These are phyloP conservation scores for Lunularia cruciata DNA, from an alignment of 225 moss, liverwort and hornwort genomes.

Conservation along the genomic window DNA sequence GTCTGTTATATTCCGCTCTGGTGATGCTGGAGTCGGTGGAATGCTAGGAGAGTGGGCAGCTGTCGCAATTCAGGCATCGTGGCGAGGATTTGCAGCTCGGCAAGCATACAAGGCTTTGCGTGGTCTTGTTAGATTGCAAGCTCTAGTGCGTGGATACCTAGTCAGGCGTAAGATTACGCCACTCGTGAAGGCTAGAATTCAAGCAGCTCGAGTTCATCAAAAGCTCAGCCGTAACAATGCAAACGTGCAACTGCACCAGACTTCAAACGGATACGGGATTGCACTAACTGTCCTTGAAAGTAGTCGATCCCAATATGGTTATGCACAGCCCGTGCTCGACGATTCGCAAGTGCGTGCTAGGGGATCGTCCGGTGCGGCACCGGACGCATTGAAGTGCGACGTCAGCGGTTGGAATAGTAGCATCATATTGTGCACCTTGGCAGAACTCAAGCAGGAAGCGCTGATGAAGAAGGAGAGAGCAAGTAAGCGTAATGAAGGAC, in stretches of 20 bases:
- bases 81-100: slow-evolving; percentile 3
- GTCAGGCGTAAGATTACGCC: slow-evolving; percentile 1
- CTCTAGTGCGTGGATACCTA: slow-evolving; percentile 7
- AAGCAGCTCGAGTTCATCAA: slow-evolving; percentile 5
- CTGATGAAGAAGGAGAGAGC: slow-evolving; percentile 4
- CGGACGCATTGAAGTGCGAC: not conserved
- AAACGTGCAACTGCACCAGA: not conserved
- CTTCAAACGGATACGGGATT: not conserved
- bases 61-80: slow-evolving; percentile 4
- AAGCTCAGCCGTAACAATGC: not conserved
- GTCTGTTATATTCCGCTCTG: not conserved
- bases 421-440: not conserved
- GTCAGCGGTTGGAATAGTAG: slow-evolving; percentile 1
- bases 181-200: slow-evolving; percentile 4
- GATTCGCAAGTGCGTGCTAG: not conserved
- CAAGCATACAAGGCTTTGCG: not conserved
- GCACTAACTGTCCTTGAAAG: not conserved
- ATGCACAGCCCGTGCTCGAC: slow-evolving; percentile 12
- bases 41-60: slow-evolving; percentile 16
- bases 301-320: not conserved
- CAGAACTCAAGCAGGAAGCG: slow-evolving; percentile 8
- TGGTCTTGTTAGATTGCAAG: slow-evolving; percentile 2
- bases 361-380: not conserved
- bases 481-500: too few species aligned
- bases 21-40: slow-evolving; percentile 16